Conservation (phyloP, 2,329 filamentous ascomycete genomes). For the Neopestalotiopsis clavispora region DNA sequence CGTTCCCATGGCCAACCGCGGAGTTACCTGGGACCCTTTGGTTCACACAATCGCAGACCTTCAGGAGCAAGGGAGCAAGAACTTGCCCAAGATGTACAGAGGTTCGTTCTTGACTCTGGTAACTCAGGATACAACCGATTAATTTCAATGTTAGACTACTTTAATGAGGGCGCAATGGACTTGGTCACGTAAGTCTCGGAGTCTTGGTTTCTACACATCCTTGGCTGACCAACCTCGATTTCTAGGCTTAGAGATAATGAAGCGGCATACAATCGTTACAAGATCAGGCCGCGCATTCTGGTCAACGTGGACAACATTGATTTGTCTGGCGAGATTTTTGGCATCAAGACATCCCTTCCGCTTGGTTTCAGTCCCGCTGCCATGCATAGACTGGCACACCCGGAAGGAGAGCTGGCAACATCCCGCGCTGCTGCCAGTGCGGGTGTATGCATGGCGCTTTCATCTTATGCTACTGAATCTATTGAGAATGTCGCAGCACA, state of each 20-base stretch:
- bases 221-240: slow-evolving; percentile 28
- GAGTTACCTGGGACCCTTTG: not conserved
- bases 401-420: slow-evolving; percentile 55
- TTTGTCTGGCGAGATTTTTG: slow-evolving; percentile 48
- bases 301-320: slow-evolving; percentile 43
- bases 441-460: slow-evolving; percentile 52
- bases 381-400: slow-evolving; percentile 56
- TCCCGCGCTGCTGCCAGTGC: slow-evolving; percentile 49
- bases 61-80: not conserved
- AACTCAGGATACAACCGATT: not conserved
- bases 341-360: slow-evolving; percentile 50
- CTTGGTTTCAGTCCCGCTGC: slow-evolving; percentile 59
- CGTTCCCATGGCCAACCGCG: not conserved
- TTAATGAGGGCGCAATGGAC: slow-evolving; percentile 21
- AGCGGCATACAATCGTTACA: slow-evolving; percentile 55
- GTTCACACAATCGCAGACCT: not conserved
- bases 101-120: not conserved
- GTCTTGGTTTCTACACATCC: not conserved
- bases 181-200: slow-evolving; percentile 23
- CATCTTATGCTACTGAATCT: slow-evolving; percentile 48
- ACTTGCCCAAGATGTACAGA: not conserved
- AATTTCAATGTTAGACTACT: slow-evolving; percentile 10
- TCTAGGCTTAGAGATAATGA: slow-evolving; percentile 53
- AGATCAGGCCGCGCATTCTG: slow-evolving; percentile 51
- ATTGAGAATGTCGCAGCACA: slow-evolving; percentile 51